Percentiles rank a stretch among this genome's conserved stretches.
Evolutionary conservation across 495 filamentous ascomycete species (phyloP).

Genomic region (Penicillium subrubescens): DNA sequence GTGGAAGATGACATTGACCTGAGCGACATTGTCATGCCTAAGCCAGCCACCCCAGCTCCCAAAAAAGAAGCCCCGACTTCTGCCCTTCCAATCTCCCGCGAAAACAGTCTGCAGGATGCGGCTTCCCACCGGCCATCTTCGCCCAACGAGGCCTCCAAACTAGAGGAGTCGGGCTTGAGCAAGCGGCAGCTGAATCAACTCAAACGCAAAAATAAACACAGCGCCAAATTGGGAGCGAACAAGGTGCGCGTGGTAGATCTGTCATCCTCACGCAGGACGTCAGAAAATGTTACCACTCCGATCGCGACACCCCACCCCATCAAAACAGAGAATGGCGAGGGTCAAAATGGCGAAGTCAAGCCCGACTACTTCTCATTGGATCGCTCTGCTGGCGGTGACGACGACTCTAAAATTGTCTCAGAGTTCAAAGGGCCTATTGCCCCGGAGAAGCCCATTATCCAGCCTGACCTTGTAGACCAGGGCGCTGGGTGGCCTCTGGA

Average conservation of each 20-base stretch:
- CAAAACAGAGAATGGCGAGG: constrained; percentile 63
- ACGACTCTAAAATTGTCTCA: constrained; percentile 88
- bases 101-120: constrained; percentile 50
- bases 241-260: constrained; percentile 92
- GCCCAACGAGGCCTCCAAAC: constrained; percentile 49
- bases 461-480: constrained; percentile 70
- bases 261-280: constrained; percentile 68
- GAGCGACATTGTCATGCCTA: constrained; percentile 55
- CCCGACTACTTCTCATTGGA: constrained; percentile 88
- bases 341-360: constrained; percentile 49
- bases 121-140: constrained; percentile 49
- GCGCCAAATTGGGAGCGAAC: constrained; percentile 80
- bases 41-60: constrained; percentile 43
- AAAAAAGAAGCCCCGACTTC: constrained; percentile 46
- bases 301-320: constrained; percentile 69
- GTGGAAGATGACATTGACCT: constrained; percentile 78
- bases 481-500: constrained; percentile 86
- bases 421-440: constrained; percentile 85
- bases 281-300: constrained; percentile 67
- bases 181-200: constrained; percentile 90
- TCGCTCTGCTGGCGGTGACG: constrained; percentile 70
- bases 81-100: constrained; percentile 28
- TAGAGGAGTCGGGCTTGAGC: constrained; percentile 75
- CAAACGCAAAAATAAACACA: constrained; percentile 85
- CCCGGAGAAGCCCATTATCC: constrained; percentile 60